phyloP scores from a whole-genome alignment of 1,284 basidiomycete genomes.

The Ceratobasidium theobromae region DNA sequence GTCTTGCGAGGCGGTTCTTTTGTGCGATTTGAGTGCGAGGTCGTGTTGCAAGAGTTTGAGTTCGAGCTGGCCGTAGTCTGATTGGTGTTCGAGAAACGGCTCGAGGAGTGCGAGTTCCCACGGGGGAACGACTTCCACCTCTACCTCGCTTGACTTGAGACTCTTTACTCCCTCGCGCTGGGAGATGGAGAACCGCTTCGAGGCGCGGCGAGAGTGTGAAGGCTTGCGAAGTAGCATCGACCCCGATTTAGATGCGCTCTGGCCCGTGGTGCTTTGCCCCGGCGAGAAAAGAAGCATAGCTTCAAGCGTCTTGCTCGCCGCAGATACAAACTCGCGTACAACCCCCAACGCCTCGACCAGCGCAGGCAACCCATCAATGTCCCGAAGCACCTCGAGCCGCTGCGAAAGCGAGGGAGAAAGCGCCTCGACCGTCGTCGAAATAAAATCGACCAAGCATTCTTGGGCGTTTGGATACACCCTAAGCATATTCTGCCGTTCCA shows the following conservation, averaged over 20 bases:
- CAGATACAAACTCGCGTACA: constrained; percentile 78
- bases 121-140: constrained; percentile 40
- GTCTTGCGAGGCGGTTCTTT: constrained; percentile 49
- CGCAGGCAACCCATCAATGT: constrained; percentile 67
- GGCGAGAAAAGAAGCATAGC: constrained; percentile 52
- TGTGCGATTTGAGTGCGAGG: constrained; percentile 44
- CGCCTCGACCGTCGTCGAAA: constrained; percentile 72
- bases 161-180: constrained; percentile 45
- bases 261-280: constrained; percentile 3
- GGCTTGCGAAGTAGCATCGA: constrained; percentile 33
- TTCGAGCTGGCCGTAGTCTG: constrained; percentile 78
- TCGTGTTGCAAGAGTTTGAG: constrained; percentile 61
- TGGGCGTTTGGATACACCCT: constrained; percentile 80
- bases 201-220: constrained; percentile 41
- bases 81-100: constrained; percentile 87
- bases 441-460: constrained; percentile 72
- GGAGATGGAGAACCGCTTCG: constrained; percentile 39
- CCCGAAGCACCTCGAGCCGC: constrained; percentile 66
- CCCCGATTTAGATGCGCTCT: constrained; percentile 14
- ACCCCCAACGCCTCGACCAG: constrained; percentile 69
- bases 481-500: constrained; percentile 72
- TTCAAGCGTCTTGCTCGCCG: constrained; percentile 73
- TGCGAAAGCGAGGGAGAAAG: constrained; percentile 80
- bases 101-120: constrained; percentile 92
- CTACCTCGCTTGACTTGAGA: constrained; percentile 10